Percentiles rank a stretch among this genome's conserved stretches.
Conservation (phyloP, 192 early-diverging fungal species). For the Linnemannia elongata region DNA sequence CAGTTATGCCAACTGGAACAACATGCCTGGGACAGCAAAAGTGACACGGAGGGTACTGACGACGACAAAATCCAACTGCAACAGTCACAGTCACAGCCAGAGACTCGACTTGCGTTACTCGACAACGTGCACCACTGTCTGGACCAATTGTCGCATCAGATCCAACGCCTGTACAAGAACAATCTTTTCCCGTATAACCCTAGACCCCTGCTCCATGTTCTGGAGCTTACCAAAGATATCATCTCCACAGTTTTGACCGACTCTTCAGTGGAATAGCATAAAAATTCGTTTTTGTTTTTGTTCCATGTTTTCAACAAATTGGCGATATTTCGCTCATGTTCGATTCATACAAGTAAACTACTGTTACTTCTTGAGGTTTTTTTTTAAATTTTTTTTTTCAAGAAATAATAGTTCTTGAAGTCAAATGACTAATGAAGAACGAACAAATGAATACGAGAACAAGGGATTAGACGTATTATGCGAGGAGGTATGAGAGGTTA, state of each 20-base stretch:
- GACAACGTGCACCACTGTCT: slow-evolving; percentile 15
- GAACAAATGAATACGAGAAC: background rate
- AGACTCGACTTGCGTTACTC: background rate
- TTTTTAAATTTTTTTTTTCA: background rate
- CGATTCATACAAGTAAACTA: no score
- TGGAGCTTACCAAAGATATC: slow-evolving; percentile 17
- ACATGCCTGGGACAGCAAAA: background rate
- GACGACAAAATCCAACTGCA: background rate
- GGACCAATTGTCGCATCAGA: slow-evolving; percentile 13
- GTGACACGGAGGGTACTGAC: background rate
- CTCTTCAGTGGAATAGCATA: background rate
- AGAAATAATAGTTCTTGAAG: background rate
- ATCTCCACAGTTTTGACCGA: background rate
- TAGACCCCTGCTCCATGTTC: slow-evolving; percentile 20
- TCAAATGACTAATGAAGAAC: background rate
- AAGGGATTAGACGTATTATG: background rate
- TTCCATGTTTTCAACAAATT: slow-evolving; percentile 1
- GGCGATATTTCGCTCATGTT: no score
- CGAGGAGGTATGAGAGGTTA: slow-evolving; percentile 33
- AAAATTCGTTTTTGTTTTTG: background rate
- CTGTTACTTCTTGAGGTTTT: no score
- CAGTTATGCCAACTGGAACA: background rate
- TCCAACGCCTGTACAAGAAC: slow-evolving; percentile 14
- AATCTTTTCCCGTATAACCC: slow-evolving; percentile 50
- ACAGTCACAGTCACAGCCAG: background rate